phyloP scores from a whole-genome alignment of 495 filamentous ascomycete species.

The Penicillium daleae region DNA sequence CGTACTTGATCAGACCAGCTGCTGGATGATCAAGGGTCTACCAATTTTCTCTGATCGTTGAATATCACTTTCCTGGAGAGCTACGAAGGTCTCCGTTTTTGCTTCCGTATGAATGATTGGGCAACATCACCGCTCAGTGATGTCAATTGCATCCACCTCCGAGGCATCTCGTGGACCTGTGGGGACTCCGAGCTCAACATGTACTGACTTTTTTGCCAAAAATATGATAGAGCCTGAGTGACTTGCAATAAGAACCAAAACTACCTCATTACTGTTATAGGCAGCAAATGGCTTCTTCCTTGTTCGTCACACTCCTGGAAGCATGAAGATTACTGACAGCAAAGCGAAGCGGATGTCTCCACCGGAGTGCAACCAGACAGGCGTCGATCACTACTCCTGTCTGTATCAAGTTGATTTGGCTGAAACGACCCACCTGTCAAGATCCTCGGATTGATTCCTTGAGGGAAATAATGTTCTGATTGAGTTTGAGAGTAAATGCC shows the following conservation, averaged over 20 bases:
- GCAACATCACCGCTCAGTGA: constrained; percentile 2
- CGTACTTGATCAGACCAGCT: neutral
- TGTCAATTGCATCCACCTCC: constrained; percentile 5
- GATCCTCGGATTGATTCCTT: constrained; percentile 9
- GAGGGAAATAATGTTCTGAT: neutral
- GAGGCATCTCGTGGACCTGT: neutral
- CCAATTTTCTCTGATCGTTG: neutral
- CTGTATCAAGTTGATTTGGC: constrained; percentile 10
- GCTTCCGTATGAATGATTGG: neutral
- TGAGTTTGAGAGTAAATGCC: neutral
- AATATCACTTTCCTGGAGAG: constrained; percentile 2
- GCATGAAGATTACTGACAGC: neutral
- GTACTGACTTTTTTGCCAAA: neutral
- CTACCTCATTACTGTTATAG: neutral
- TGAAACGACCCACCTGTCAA: constrained; percentile 24
- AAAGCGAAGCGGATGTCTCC: neutral
- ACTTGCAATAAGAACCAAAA: neutral
- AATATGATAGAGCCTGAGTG: neutral
- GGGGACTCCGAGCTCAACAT: neutral
- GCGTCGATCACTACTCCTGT: constrained; percentile 23
- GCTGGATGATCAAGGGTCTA: neutral
- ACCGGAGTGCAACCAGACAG: neutral
- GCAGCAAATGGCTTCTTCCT: neutral
- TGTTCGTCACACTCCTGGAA: neutral
- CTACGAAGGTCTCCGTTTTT: constrained; percentile 10